Percentiles rank a stretch among this genome's conserved stretches.
Evolutionary conservation across 1,284 basidiomycete genomes (phyloP).

Genomic region (Wolfiporia cocos): DNA sequence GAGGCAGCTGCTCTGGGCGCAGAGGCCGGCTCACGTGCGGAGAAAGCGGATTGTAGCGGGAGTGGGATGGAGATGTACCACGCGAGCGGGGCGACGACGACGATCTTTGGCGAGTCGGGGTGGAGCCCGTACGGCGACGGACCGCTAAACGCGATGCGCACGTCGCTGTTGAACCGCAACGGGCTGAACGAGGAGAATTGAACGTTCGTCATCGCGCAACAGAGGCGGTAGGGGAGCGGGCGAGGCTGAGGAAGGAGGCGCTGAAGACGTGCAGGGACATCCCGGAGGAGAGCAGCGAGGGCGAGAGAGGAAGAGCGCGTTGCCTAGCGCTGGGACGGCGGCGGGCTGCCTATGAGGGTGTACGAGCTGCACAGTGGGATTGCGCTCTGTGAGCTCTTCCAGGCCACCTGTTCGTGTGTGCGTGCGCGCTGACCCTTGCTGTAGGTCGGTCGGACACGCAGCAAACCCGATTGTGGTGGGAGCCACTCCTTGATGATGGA

Average conservation of each 20-base stretch:
- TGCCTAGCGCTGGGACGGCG: slow-evolving; percentile 20
- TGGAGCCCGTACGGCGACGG: slow-evolving; percentile 83
- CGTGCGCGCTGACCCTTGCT: slow-evolving; percentile 2
- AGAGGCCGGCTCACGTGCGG: slow-evolving; percentile 31
- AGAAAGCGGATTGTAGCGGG: slow-evolving; percentile 29
- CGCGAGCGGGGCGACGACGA: slow-evolving; percentile 81
- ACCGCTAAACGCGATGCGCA: slow-evolving; percentile 72
- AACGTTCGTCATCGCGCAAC: slow-evolving; percentile 74
- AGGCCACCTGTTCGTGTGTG: slow-evolving; percentile 8
- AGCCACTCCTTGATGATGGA: slow-evolving; percentile 39
- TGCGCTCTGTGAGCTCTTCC: slow-evolving; percentile 51
- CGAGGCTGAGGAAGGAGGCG: slow-evolving; percentile 52
- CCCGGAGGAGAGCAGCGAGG: slow-evolving; percentile 26
- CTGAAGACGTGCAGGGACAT: slow-evolving; percentile 41
- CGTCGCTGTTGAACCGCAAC: slow-evolving; percentile 62
- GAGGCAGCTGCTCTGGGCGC: slow-evolving; percentile 40
- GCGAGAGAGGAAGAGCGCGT: slow-evolving; percentile 29
- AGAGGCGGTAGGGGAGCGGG: slow-evolving; percentile 61
- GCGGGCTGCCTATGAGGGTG: slow-evolving; percentile 45
- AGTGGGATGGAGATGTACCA: slow-evolving; percentile 62
- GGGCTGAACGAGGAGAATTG: slow-evolving; percentile 84
- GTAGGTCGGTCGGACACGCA: slow-evolving; percentile 70
- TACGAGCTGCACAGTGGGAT: slow-evolving; percentile 72
- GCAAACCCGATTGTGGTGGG: slow-evolving; percentile 59
- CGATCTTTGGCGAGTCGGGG: slow-evolving; percentile 78